Evolutionary conservation across 2,329 filamentous ascomycete species (phyloP).

Genomic region (Epicoccum sorghinum): DNA sequence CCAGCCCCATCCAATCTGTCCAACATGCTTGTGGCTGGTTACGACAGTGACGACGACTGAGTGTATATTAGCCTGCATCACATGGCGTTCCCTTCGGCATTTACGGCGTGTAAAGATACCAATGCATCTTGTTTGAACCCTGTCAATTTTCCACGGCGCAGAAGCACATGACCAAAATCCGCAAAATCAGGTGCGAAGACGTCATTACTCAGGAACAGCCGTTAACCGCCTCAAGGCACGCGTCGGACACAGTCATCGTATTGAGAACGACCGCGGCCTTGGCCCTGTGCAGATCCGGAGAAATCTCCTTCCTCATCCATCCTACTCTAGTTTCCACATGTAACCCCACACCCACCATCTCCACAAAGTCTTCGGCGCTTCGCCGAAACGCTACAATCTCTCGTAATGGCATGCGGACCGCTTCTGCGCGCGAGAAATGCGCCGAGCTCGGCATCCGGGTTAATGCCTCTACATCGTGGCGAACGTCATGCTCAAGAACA

Average conservation of each 20-base stretch:
- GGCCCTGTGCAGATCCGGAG: conserved; percentile 12
- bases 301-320: conserved; percentile 1
- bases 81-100: background rate
- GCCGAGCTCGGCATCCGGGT: background rate
- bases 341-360: conserved; percentile 3
- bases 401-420: conserved; percentile 2
- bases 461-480: background rate
- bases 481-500: background rate
- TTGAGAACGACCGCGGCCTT: conserved; percentile 6
- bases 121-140: background rate
- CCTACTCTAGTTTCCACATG: background rate
- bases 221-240: background rate
- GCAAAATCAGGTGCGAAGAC: background rate
- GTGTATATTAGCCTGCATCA: background rate
- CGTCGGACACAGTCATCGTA: background rate
- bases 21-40: conserved; percentile 35
- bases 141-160: background rate
- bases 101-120: background rate
- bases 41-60: conserved; percentile 35
- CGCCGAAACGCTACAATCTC: background rate
- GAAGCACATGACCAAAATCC: background rate
- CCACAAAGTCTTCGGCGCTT: background rate
- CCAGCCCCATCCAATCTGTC: conserved; percentile 26
- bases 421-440: background rate
- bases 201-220: background rate